A percentile compares a stretch with the other conserved stretches of the same genome.
Conservation (phyloP, 2,329 filamentous ascomycete genomes). For the Pyrenophora graminea region DNA sequence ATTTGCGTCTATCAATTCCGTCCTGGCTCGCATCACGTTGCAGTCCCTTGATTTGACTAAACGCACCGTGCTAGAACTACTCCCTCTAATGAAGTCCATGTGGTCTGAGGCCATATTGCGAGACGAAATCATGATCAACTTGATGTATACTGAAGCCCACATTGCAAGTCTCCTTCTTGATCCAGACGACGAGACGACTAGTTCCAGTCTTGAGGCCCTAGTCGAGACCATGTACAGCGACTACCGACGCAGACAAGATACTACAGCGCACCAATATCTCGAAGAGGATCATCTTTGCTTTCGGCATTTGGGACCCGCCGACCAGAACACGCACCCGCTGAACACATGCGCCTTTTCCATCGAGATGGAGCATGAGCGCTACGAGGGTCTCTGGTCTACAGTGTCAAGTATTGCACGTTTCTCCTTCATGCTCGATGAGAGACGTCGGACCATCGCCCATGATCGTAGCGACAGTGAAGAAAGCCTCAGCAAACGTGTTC, state of each 20-base stretch:
- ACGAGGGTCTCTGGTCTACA: constrained; percentile 44
- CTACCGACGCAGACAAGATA: constrained; percentile 72
- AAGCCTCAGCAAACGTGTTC: constrained; percentile 43
- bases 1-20: constrained; percentile 74
- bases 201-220: constrained; percentile 63
- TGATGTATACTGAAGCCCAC: constrained; percentile 63
- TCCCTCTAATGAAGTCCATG: constrained; percentile 74
- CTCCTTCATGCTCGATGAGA: constrained; percentile 41
- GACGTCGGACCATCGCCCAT: constrained; percentile 20
- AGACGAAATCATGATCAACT: constrained; percentile 73
- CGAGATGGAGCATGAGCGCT: constrained; percentile 39
- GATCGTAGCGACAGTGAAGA: constrained; percentile 28
- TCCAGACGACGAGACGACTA: constrained; percentile 29
- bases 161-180: constrained; percentile 40
- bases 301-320: constrained; percentile 49
- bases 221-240: constrained; percentile 74
- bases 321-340: constrained; percentile 29
- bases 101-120: constrained; percentile 70
- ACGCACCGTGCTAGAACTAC: constrained; percentile 61
- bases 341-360: constrained; percentile 38
- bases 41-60: constrained; percentile 70
- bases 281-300: constrained; percentile 74
- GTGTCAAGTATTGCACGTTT: constrained; percentile 48
- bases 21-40: constrained; percentile 68
- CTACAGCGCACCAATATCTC: constrained; percentile 52